Conservation (phyloP, 2,329 filamentous ascomycete genomes). For the Paraphoma chrysanthemicola region DNA sequence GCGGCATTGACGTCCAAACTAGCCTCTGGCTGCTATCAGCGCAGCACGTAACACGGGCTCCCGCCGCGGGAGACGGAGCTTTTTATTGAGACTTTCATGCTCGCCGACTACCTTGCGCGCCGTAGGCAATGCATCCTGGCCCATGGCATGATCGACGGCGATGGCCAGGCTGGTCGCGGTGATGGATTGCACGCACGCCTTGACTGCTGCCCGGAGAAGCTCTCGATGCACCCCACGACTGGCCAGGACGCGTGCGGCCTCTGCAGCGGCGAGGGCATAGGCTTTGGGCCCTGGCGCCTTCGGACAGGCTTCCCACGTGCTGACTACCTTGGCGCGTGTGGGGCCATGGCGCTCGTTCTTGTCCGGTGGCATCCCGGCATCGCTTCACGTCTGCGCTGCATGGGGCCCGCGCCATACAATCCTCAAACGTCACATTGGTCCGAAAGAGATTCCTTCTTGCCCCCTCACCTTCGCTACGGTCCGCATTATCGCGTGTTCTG, state of each 20-base stretch:
- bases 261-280: not conserved
- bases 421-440: conserved; percentile 28
- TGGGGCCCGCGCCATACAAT: conserved; percentile 19
- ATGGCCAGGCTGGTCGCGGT: not conserved
- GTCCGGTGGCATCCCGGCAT: conserved; percentile 6
- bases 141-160: conserved; percentile 14
- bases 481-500: conserved; percentile 10
- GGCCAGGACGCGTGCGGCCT: not conserved
- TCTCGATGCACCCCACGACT: not conserved
- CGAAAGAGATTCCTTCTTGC: conserved; percentile 15
- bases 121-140: conserved; percentile 3
- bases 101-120: not conserved
- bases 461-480: conserved; percentile 22
- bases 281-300: not conserved
- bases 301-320: conserved; percentile 34
- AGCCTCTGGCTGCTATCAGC: not conserved
- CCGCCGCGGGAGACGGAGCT: conserved; percentile 11
- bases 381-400: conserved; percentile 22
- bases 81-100: not conserved
- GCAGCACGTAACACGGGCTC: conserved; percentile 14
- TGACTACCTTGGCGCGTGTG: conserved; percentile 16
- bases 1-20: conserved; percentile 1
- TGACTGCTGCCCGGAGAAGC: not conserved
- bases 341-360: conserved; percentile 3
- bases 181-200: too few species aligned